Conservation (phyloP, 179 eudicot genomes). For the Spergularia azorica region DNA sequence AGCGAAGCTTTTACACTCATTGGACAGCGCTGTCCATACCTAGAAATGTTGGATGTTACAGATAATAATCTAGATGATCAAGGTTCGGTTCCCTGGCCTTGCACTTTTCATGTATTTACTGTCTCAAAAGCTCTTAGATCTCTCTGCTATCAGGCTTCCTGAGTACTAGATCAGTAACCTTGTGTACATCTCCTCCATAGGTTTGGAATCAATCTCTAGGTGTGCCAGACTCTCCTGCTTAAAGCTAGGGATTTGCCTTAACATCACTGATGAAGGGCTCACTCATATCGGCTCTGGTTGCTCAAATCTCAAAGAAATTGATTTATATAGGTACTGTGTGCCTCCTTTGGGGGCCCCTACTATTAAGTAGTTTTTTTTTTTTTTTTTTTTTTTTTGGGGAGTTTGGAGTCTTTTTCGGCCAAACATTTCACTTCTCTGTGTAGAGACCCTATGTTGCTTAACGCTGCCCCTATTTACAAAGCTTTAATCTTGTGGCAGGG, state of each 20-base stretch:
- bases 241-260: conserved; percentile 75
- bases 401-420: neutral
- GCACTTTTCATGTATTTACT: neutral
- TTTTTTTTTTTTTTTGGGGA: neutral
- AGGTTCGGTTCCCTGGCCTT: conserved; percentile 39
- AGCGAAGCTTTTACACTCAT: conserved; percentile 66
- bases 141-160: neutral
- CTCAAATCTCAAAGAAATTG: conserved; percentile 66
- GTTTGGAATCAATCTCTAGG: conserved; percentile 69
- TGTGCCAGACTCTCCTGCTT: conserved; percentile 56
- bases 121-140: neutral
- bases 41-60: conserved; percentile 81
- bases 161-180: neutral
- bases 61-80: conserved; percentile 73
- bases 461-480: neutral
- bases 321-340: conserved; percentile 67
- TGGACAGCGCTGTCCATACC: conserved; percentile 62
- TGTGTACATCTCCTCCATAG: conserved; percentile 32
- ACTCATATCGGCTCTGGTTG: conserved; percentile 60
- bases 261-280: conserved; percentile 68
- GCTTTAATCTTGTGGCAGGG: conserved; percentile 40
- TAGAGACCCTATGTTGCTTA: neutral
- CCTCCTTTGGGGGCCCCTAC: neutral
- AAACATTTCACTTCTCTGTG: neutral
- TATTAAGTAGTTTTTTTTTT: no score